These are phyloP conservation scores for Andrographis paniculata DNA, from an alignment of 305 asterid species.

Conservation along the genomic window DNA sequence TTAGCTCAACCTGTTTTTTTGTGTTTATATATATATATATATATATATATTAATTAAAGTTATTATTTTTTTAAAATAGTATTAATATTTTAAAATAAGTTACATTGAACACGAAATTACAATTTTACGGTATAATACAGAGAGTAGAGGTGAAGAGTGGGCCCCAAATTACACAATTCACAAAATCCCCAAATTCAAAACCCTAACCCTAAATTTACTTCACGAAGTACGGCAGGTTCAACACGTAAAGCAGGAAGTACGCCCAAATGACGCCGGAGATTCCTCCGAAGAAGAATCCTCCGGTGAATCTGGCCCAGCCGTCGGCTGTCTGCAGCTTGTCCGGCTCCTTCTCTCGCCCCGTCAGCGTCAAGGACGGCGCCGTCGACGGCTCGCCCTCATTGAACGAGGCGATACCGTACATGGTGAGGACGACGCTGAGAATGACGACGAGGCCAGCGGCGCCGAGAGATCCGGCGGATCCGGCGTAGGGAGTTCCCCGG, in stretches of 20 bases:
- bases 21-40: too few species aligned
- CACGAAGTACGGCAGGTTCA: conserved; percentile 83
- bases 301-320: conserved; percentile 83
- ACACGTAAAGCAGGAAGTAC: conserved; percentile 75
- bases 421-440: conserved; percentile 69
- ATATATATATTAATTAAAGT: too few species aligned
- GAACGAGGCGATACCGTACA: conserved; percentile 79
- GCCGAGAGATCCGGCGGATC: conserved; percentile 77
- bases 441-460: conserved; percentile 90
- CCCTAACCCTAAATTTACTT: conserved; percentile 27
- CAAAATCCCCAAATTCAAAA: not conserved
- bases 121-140: too few species aligned
- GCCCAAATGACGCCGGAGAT: conserved; percentile 92
- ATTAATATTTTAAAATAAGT: too few species aligned
- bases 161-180: too few species aligned
- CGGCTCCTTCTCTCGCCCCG: conserved; percentile 83
- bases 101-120: too few species aligned
- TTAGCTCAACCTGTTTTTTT: too few species aligned
- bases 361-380: conserved; percentile 76
- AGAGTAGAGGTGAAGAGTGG: too few species aligned
- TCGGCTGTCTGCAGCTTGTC: conserved; percentile 90
- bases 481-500: conserved; percentile 56
- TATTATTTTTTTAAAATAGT: too few species aligned
- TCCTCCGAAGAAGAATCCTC: conserved; percentile 95
- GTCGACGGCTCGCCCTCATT: conserved; percentile 81